A percentile compares a stretch with the other conserved stretches of the same genome.
Evolutionary conservation across 2,329 filamentous ascomycete species (phyloP).

Genomic region (Penicillium sp.): DNA sequence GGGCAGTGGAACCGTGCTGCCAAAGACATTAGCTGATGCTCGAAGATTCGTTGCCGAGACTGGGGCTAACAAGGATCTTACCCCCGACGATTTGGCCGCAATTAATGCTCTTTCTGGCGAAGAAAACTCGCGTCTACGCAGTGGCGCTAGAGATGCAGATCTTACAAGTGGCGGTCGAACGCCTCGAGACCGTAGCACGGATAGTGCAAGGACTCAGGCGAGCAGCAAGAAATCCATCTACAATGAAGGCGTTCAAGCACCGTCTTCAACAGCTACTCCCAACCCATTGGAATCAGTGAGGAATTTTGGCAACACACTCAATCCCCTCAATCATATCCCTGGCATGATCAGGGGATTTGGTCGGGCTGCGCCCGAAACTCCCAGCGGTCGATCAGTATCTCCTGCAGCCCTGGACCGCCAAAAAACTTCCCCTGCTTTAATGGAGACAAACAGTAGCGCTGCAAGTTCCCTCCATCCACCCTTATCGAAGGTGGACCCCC

Average conservation of each 20-base stretch:
- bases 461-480: slow-evolving; percentile 13
- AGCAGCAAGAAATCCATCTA: slow-evolving; percentile 47
- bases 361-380: slow-evolving; percentile 47
- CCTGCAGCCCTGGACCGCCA: slow-evolving; percentile 48
- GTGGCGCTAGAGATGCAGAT: slow-evolving; percentile 56
- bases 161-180: slow-evolving; percentile 70
- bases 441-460: slow-evolving; percentile 16
- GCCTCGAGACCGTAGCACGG: slow-evolving; percentile 73
- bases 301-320: slow-evolving; percentile 77
- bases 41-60: slow-evolving; percentile 75
- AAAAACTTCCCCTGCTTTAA: slow-evolving; percentile 26
- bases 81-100: slow-evolving; percentile 58
- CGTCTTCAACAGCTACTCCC: slow-evolving; percentile 30
- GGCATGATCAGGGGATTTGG: slow-evolving; percentile 80
- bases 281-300: slow-evolving; percentile 81
- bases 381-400: slow-evolving; percentile 46
- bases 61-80: slow-evolving; percentile 56
- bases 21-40: slow-evolving; percentile 91
- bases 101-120: slow-evolving; percentile 45
- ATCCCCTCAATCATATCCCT: slow-evolving; percentile 79
- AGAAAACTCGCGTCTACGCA: slow-evolving; percentile 37
- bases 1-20: slow-evolving; percentile 59
- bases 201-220: slow-evolving; percentile 59
- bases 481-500: slow-evolving; percentile 53
- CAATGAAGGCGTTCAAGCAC: slow-evolving; percentile 25